Conservation (phyloP, 805 yeast genomes). For the Sungouiozyma ichnusensis region DNA sequence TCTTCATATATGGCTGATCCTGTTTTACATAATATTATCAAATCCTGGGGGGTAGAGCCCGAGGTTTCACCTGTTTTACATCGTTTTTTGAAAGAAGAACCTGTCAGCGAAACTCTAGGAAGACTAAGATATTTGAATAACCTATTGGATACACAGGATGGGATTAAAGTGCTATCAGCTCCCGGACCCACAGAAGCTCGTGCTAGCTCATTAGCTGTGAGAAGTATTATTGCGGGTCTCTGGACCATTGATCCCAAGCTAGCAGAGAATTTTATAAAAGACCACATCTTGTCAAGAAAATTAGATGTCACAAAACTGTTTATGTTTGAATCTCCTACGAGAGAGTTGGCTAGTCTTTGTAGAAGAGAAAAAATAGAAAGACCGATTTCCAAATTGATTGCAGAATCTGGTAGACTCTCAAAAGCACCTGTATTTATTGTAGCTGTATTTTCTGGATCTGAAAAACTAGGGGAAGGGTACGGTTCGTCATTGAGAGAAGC, state of each 20-base stretch:
- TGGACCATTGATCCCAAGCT: slow-evolving; percentile 42
- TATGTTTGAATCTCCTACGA: slow-evolving; percentile 73
- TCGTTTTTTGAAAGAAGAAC: slow-evolving; percentile 58
- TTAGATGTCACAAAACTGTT: slow-evolving; percentile 66
- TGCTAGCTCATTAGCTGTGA: slow-evolving; percentile 55
- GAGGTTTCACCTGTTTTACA: slow-evolving; percentile 56
- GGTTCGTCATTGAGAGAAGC: slow-evolving; percentile 89
- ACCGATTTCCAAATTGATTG: slow-evolving; percentile 73
- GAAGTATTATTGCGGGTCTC: slow-evolving; percentile 75
- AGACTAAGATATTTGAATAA: slow-evolving; percentile 43
- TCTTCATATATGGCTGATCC: slow-evolving; percentile 63
- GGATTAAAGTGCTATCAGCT: slow-evolving; percentile 40
- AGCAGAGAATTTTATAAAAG: slow-evolving; percentile 57
- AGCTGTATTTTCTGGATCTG: slow-evolving; percentile 78
- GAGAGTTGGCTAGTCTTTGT: slow-evolving; percentile 70
- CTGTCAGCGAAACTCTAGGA: slow-evolving; percentile 58
- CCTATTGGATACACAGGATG: slow-evolving; percentile 32
- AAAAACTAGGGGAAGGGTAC: slow-evolving; percentile 85
- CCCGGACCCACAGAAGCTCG: slow-evolving; percentile 22
- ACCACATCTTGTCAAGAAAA: slow-evolving; percentile 73
- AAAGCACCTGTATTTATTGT: slow-evolving; percentile 79
- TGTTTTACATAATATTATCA: slow-evolving; percentile 57
- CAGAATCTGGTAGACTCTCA: slow-evolving; percentile 88
- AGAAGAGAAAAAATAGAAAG: slow-evolving; percentile 60
- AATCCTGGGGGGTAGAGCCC: slow-evolving; percentile 80